phyloP scores from a whole-genome alignment of 2,329 filamentous ascomycete genomes.

The Ophiostoma novo-ulmi region DNA sequence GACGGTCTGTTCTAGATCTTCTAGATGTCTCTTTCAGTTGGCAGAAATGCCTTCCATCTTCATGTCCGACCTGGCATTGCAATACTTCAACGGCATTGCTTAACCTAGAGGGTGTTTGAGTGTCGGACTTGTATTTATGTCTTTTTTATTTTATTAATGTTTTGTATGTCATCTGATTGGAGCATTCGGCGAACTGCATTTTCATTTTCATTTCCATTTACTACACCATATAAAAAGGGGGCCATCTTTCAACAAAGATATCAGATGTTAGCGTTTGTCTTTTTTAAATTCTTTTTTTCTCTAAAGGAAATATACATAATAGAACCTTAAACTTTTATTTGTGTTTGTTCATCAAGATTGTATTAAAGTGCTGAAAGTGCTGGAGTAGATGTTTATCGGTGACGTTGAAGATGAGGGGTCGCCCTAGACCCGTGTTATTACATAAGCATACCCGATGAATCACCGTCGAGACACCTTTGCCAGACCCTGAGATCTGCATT shows the following conservation, averaged over 20 bases:
- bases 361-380: no score
- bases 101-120: not conserved
- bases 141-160: slow-evolving; percentile 15
- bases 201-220: not conserved
- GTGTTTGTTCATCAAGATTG: no score
- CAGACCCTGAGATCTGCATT: not conserved
- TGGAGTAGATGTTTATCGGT: not conserved
- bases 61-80: slow-evolving; percentile 15
- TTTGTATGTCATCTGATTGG: slow-evolving; percentile 10
- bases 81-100: slow-evolving; percentile 28
- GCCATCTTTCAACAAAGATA: slow-evolving; percentile 29
- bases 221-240: slow-evolving; percentile 7
- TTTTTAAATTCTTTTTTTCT: not conserved
- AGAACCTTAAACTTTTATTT: not conserved
- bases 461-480: not conserved
- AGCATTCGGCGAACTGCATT: slow-evolving; percentile 22
- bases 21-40: not conserved
- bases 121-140: slow-evolving; percentile 17
- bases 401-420: not conserved
- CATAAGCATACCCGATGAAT: not conserved
- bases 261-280: slow-evolving; percentile 16
- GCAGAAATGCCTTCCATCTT: not conserved
- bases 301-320: not conserved
- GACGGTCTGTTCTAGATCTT: slow-evolving; percentile 54
- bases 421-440: slow-evolving; percentile 1